These are phyloP conservation scores for Alternaria incomplexa DNA, from an alignment of 2,329 filamentous ascomycete species.

Conservation along the genomic window DNA sequence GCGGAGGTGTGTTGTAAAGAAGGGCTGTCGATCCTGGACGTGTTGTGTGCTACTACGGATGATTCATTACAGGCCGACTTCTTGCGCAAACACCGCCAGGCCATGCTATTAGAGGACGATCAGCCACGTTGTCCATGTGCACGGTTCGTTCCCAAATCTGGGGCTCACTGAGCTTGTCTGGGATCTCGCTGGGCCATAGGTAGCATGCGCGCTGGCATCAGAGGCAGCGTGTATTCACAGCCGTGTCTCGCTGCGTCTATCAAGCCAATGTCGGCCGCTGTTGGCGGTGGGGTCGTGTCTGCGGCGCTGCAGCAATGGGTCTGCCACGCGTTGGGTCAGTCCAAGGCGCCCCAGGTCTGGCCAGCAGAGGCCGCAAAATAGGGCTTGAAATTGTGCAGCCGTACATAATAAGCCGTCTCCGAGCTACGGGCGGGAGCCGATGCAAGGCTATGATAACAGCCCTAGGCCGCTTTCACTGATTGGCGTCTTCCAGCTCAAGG, in stretches of 20 bases:
- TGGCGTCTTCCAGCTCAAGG: constrained; percentile 21
- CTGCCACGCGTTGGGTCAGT: constrained; percentile 22
- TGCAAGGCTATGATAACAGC: constrained; percentile 27
- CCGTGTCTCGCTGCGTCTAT: not conserved
- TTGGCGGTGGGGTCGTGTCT: not conserved
- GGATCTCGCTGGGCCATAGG: not conserved
- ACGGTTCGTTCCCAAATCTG: constrained; percentile 3
- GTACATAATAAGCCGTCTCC: constrained; percentile 19
- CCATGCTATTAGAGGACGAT: constrained; percentile 2
- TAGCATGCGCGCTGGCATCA: not conserved
- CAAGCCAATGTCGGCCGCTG: not conserved
- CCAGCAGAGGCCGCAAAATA: constrained; percentile 19
- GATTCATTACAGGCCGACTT: not conserved
- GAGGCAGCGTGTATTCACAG: not conserved
- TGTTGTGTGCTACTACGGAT: not conserved
- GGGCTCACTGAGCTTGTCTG: constrained; percentile 1
- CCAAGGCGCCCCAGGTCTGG: constrained; percentile 18
- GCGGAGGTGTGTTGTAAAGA: not conserved
- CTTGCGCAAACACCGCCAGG: not conserved
- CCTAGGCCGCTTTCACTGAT: constrained; percentile 23
- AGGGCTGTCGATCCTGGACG: not conserved
- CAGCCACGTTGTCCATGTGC: constrained; percentile 12
- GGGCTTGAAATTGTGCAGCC: constrained; percentile 25
- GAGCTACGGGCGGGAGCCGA: constrained; percentile 22
- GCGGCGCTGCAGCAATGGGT: constrained; percentile 17